phyloP scores from a whole-genome alignment of 768 basidiomycete species.

The Collybia mongolica region DNA sequence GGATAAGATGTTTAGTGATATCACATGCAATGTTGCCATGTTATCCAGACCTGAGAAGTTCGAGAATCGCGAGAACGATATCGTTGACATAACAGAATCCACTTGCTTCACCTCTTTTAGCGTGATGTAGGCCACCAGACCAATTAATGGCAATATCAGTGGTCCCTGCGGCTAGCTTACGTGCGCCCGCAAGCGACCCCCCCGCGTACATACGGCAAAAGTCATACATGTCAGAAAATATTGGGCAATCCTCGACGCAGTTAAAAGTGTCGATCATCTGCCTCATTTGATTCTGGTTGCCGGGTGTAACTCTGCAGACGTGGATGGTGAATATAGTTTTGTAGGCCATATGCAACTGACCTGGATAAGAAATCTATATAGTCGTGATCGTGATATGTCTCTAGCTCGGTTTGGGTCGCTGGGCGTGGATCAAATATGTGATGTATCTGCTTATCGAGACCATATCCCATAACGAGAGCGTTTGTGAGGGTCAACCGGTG shows the following conservation, averaged over 20 bases:
- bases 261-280: conserved; percentile 85
- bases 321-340: background rate
- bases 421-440: conserved; percentile 85
- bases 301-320: conserved; percentile 70
- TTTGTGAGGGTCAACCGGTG: conserved; percentile 96
- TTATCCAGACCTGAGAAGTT: conserved; percentile 69
- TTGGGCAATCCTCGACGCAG: conserved; percentile 95
- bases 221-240: conserved; percentile 92
- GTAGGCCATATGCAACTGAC: conserved; percentile 37
- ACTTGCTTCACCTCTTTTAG: conserved; percentile 96
- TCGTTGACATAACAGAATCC: conserved; percentile 99
- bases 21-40: conserved; percentile 10
- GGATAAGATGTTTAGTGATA: background rate
- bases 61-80: conserved; percentile 91
- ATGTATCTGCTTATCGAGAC: conserved; percentile 93
- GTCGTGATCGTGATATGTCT: conserved; percentile 90
- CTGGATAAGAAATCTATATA: conserved; percentile 95
- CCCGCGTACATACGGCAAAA: conserved; percentile 96
- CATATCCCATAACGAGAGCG: conserved; percentile 93
- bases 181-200: conserved; percentile 85
- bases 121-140: conserved; percentile 98
- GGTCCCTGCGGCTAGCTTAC: conserved; percentile 79
- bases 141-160: conserved; percentile 99
- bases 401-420: conserved; percentile 88
- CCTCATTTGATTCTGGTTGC: conserved; percentile 67